Evolutionary conservation across 257 asterid genomes (phyloP), one percentile per base, ranked within the genome.

Genomic region (Solanum sejunctum): DNA sequence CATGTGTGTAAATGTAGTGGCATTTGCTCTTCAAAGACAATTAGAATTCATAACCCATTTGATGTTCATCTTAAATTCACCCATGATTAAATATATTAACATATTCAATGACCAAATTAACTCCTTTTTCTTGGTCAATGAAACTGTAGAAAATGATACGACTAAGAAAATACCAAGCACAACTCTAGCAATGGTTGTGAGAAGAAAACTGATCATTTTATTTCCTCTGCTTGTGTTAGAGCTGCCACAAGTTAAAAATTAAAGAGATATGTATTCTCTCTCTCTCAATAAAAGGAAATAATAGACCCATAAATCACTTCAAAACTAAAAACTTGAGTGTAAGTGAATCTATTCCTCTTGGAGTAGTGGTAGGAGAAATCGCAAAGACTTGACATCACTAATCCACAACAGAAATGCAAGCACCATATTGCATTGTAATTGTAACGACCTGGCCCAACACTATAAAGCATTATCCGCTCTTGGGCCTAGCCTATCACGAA

Each of bases 151-250:
- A 86, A 92, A 93, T 10, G 98, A 91, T 90, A 90, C 95, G 26
- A 98, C 99, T 86, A 96, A 84, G 84, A 92, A 92, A 92, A 93
- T 94, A 83, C 98, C 98, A 83, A 92, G 82, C 63, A 95, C 90
- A 81, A 92, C 85, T 77, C 97, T 98, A 77, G 90, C 92, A n/a
- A 93, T 85, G 66, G 97, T 91, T 20, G 97, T 93, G 32, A 92
- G 80, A 43, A 93, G 85, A 20, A 96, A 89, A 92, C 94, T 91
- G 97, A 93, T 93, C 16, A 91, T 90, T 87, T 92, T 97, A 75
- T 92, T 92, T 58, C 97, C 88, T 87, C 94, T 91, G 86, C 95
- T 90, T 23, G 51, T 54, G 82, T 89, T 92, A 85, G 88, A 85
- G 84, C 92, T 88, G 90, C 10, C 82, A 77, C 63, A 23, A 75